Conservation (phyloP, 345 rosid species). For the Lagerstroemia speciosa region DNA sequence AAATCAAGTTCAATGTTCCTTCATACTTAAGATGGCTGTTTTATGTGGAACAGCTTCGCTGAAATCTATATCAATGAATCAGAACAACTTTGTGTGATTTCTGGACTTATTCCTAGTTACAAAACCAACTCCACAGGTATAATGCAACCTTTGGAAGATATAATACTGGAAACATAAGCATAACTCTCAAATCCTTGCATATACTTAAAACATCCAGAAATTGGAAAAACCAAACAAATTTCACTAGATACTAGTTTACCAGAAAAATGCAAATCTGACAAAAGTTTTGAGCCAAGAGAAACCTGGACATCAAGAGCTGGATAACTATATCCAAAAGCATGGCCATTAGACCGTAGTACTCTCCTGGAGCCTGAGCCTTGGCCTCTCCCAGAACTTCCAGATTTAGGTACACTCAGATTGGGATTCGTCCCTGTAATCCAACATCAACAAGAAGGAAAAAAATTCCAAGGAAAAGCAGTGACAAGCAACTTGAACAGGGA, state of each 20-base stretch:
- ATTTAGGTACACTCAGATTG: constrained; percentile 18
- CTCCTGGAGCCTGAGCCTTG: constrained; percentile 36
- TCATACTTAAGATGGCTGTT: background rate
- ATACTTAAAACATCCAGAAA: background rate
- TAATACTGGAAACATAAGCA: no score
- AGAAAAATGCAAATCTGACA: background rate
- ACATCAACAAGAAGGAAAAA: constrained; percentile 2
- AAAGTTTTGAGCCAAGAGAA: constrained; percentile 7
- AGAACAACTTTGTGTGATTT: background rate
- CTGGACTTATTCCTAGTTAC: background rate
- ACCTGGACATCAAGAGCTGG: constrained; percentile 46
- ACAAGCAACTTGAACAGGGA: background rate
- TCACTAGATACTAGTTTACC: background rate
- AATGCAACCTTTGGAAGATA: background rate
- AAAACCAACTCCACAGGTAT: background rate
- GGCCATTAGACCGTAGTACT: constrained; percentile 26
- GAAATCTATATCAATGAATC: background rate
- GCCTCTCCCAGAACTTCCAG: constrained; percentile 28
- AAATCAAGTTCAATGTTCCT: background rate
- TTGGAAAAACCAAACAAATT: background rate
- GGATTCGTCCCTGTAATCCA: constrained; percentile 38
- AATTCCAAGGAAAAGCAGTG: background rate
- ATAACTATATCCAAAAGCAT: constrained; percentile 36
- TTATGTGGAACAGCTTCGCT: background rate
- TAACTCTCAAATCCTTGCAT: background rate